Conservation (phyloP, 2,329 filamentous ascomycete species). For the Aspergillus ustus region DNA sequence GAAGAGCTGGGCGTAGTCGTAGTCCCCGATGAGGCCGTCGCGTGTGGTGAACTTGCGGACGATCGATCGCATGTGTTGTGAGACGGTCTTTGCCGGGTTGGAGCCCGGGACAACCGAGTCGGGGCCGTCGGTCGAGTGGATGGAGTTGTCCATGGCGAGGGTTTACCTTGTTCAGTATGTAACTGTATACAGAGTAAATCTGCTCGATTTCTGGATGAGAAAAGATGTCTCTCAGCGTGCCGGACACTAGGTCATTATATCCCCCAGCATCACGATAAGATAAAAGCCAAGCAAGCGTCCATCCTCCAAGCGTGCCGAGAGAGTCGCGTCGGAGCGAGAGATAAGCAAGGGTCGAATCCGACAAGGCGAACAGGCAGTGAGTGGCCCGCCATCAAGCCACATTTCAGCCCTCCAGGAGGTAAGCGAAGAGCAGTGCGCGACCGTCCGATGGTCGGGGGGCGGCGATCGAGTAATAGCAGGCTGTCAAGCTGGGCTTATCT, state of each 20-base stretch:
- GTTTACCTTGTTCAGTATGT: not conserved
- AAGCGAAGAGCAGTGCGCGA: not conserved
- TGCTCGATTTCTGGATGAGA: not conserved
- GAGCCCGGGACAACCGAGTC: conserved; percentile 4
- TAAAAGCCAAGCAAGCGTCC: not conserved
- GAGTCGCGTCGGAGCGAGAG: not conserved
- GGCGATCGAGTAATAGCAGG: not conserved
- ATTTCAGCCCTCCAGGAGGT: not conserved
- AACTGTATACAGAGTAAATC: not conserved
- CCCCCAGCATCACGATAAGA: not conserved
- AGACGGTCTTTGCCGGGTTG: not conserved
- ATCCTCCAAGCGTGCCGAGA: not conserved
- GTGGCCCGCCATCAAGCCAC: not conserved
- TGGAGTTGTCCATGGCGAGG: conserved; percentile 7
- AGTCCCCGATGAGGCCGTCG: conserved; percentile 79
- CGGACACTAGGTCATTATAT: not conserved
- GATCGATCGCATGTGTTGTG: not conserved
- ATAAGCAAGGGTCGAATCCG: not conserved
- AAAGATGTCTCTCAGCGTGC: not conserved
- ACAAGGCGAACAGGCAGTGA: not conserved
- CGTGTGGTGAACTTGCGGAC: conserved; percentile 35
- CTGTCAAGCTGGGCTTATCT: not conserved
- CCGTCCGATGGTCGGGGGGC: not conserved
- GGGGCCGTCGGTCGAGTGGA: conserved; percentile 9
- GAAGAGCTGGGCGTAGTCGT: conserved; percentile 91